Conservation (phyloP, 306 rosid species). For the Ceratonia siliqua region DNA sequence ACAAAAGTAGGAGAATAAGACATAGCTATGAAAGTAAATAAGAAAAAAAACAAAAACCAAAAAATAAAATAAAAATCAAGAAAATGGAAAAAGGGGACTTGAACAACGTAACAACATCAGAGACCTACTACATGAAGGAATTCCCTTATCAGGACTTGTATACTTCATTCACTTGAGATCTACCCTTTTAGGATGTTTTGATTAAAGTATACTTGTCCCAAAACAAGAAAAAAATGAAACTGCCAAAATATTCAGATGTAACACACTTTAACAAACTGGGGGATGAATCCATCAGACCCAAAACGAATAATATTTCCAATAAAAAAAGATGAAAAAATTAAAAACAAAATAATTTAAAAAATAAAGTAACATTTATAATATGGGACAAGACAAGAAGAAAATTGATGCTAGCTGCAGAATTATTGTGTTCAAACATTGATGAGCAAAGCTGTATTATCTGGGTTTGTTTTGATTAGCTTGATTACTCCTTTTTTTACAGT, state of each 20-base stretch:
- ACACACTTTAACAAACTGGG: neutral
- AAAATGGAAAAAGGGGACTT: neutral
- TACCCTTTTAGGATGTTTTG: constrained; percentile 20
- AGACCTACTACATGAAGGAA: neutral
- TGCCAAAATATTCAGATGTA: constrained; percentile 16
- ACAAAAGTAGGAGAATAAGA: too few species aligned
- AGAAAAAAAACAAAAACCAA: too few species aligned
- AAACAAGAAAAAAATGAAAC: constrained; percentile 20
- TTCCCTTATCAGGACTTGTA: neutral
- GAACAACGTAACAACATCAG: neutral
- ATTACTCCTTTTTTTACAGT: too few species aligned
- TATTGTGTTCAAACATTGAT: neutral
- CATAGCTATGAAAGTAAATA: too few species aligned
- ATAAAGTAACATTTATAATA: too few species aligned
- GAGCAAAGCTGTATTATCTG: neutral
- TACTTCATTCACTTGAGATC: constrained; percentile 12
- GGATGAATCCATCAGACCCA: neutral
- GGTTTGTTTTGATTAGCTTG: neutral
- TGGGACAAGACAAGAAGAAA: neutral
- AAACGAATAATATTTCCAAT: neutral
- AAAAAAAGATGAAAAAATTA: neutral
- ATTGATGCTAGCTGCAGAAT: neutral
- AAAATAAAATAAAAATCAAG: too few species aligned
- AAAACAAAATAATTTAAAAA: neutral
- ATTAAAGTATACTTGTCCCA: constrained; percentile 5